Base-by-base conservation (phyloP, 139 green algal genomes). In the Chlamydomonas sp. region DNA sequence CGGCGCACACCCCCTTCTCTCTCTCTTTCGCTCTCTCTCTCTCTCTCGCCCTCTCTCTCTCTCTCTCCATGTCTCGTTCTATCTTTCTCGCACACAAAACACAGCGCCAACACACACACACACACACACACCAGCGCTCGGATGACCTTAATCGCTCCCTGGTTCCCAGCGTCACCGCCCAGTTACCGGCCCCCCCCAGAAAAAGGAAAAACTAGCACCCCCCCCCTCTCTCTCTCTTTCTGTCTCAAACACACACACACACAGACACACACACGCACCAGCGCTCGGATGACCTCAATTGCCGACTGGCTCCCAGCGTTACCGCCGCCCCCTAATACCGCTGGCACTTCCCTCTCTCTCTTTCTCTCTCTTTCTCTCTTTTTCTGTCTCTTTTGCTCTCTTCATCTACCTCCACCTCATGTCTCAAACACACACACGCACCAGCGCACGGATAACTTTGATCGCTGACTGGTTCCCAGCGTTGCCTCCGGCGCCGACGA, bases 101-200 rank as follows among this genome's bases (percentile, higher is more conserved):
- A n/a, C n/a, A n/a, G n/a, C n/a, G n/a, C n/a, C n/a, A n/a, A n/a
- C n/a, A n/a, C n/a, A n/a, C n/a, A n/a, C n/a, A n/a, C n/a, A n/a
- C n/a, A n/a, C n/a, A n/a, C n/a, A n/a, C n/a, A n/a, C 38, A 91
- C 87, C 74, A 93, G 76, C 1, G 87, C 87, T 1, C 90, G 67
- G 59, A 96, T 96, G 65, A 97, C 89, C 50, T 94, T 91, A 79
- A 97, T 97, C 47, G 90, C 88, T 4, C 67, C 84, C 79, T 97
- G 92, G 76, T 96, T 96, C 49, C 91, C 91, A 4, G 89, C 39
- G 39, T n/a, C 39, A 50, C 10, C 39, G 13, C 10, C 10, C 39
- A 35, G n/a, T 70, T 58, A n/a, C n/a, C n/a, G n/a, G n/a, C n/a
- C n/a, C n/a, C n/a, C n/a, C n/a, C n/a, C n/a, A n/a, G n/a, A n/a